These are phyloP conservation scores for Otatea glauca DNA, from an alignment of 176 grass and related monocot genomes.

Conservation along the genomic window DNA sequence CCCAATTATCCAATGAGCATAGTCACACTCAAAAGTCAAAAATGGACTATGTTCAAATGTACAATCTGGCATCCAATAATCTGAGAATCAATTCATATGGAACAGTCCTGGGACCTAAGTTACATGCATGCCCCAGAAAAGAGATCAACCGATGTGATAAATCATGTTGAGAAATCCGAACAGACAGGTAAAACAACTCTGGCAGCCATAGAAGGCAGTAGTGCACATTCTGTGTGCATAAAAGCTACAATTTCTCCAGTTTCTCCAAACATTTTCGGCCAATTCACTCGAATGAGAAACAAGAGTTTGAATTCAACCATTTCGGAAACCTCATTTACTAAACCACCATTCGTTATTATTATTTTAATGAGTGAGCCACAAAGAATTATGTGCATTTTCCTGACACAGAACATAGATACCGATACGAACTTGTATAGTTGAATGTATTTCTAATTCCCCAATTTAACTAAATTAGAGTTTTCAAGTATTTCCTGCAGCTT, in stretches of 20 bases:
- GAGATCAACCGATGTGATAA: not conserved
- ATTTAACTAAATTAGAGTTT: not conserved
- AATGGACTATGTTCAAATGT: not conserved
- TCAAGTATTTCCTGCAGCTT: not conserved
- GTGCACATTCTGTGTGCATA: not conserved
- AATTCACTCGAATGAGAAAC: not conserved
- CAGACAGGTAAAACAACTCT: constrained; percentile 4
- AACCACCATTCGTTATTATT: not conserved
- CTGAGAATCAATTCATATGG: not conserved
- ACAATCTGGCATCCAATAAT: constrained; percentile 23
- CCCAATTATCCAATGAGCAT: constrained; percentile 5
- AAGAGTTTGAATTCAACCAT: not conserved
- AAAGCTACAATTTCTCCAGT: not conserved
- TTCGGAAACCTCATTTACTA: not conserved
- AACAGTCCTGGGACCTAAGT: not conserved
- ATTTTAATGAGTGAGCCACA: not conserved
- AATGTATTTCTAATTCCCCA: not conserved
- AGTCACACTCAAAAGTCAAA: constrained; percentile 8
- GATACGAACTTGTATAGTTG: not conserved
- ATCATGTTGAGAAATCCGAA: not conserved
- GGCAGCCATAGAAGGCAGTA: not conserved
- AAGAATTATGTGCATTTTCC: not conserved
- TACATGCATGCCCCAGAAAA: not conserved
- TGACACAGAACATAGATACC: not conserved
- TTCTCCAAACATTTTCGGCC: not conserved